These are phyloP conservation scores for Candida schatavii DNA, from an alignment of 805 yeast species.

Conservation along the genomic window DNA sequence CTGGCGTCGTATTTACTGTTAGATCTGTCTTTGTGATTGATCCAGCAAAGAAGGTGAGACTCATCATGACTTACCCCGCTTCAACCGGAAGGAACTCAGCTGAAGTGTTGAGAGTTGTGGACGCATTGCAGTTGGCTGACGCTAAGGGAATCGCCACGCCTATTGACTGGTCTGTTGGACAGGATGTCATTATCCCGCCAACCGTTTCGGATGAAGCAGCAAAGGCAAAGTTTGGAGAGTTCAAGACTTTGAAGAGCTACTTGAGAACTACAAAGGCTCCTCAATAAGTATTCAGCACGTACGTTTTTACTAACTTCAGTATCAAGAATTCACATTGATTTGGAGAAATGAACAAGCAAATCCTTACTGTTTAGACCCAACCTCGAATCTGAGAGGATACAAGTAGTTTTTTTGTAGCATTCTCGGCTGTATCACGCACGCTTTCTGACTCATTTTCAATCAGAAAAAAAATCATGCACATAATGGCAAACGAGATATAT, in stretches of 20 bases:
- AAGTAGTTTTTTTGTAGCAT: too few relatives aligned
- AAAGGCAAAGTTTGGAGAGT: slow-evolving; percentile 52
- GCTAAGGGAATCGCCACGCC: slow-evolving; percentile 84
- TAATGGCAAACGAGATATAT: not conserved
- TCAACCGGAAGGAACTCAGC: slow-evolving; percentile 92
- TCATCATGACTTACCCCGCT: slow-evolving; percentile 87
- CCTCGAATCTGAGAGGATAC: too few relatives aligned
- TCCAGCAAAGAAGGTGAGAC: slow-evolving; percentile 84
- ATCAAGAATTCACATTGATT: too few relatives aligned
- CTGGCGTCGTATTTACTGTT: slow-evolving; percentile 42
- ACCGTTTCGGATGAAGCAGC: slow-evolving; percentile 76
- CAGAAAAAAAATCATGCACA: not conserved
- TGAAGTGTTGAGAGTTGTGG: slow-evolving; percentile 88
- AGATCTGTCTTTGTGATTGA: slow-evolving; percentile 91
- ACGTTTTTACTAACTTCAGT: too few relatives aligned
- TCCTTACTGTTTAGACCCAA: too few relatives aligned
- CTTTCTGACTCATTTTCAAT: not conserved
- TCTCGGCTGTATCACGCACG: too few relatives aligned
- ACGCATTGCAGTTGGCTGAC: slow-evolving; percentile 84
- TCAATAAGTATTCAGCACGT: not conserved
- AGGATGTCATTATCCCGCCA: slow-evolving; percentile 92
- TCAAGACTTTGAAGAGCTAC: slow-evolving; percentile 60
- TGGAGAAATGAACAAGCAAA: too few relatives aligned
- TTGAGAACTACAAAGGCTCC: slow-evolving; percentile 49
- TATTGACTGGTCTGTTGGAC: slow-evolving; percentile 85